Evolutionary conservation across 2,329 filamentous ascomycete species (phyloP).

Genomic region (Colletotrichum sp.): DNA sequence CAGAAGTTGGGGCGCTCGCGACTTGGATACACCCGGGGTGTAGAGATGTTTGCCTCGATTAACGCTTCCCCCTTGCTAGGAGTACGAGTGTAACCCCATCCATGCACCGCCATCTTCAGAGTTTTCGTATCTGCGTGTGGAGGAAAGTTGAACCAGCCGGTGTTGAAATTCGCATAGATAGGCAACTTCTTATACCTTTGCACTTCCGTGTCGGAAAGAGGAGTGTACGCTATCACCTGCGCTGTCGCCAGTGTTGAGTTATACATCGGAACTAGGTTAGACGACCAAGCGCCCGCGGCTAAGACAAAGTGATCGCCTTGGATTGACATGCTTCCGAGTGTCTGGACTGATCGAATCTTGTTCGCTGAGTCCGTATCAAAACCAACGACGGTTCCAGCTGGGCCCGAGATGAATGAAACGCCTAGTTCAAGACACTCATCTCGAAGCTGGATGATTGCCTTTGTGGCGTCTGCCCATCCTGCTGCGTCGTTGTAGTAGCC

Average conservation of each 20-base stretch:
- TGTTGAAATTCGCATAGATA: constrained; percentile 60
- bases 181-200: constrained; percentile 56
- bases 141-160: constrained; percentile 60
- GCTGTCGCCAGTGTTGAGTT: constrained; percentile 69
- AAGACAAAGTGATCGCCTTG: constrained; percentile 44
- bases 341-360: neutral
- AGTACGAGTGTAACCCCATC: constrained; percentile 54
- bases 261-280: constrained; percentile 56
- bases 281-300: constrained; percentile 73
- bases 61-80: constrained; percentile 15
- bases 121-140: constrained; percentile 47
- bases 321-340: neutral
- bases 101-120: constrained; percentile 66
- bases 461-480: constrained; percentile 27
- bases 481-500: constrained; percentile 36
- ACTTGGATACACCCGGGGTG: neutral
- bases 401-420: constrained; percentile 33
- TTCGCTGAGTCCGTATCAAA: constrained; percentile 23
- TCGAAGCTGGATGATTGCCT: constrained; percentile 8
- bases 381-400: constrained; percentile 29
- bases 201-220: constrained; percentile 64
- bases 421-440: constrained; percentile 19
- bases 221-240: constrained; percentile 70
- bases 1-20: constrained; percentile 40
- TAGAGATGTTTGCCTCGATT: neutral